phyloP scores from a whole-genome alignment of 2,329 filamentous ascomycete species.

The Pseudovirgaria hyperparasitica region DNA sequence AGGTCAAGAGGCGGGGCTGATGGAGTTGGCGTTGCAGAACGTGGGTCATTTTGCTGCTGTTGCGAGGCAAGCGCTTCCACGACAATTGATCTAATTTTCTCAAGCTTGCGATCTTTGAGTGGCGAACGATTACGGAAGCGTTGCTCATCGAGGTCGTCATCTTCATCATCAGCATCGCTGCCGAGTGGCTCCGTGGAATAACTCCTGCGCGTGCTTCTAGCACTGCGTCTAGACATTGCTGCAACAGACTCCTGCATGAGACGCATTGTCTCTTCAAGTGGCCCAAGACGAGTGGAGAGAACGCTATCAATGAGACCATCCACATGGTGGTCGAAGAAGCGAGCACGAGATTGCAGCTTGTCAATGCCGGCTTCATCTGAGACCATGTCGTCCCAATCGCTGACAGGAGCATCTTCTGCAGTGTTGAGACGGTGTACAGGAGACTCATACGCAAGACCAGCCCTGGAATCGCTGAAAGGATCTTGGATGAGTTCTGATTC shows the following conservation, averaged over 20 bases:
- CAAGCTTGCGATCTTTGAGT: constrained; percentile 62
- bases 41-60: constrained; percentile 19
- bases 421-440: constrained; percentile 52
- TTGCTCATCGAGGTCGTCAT: constrained; percentile 50
- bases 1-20: too few relatives aligned
- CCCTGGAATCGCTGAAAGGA: constrained; percentile 51
- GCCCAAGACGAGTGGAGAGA: constrained; percentile 62
- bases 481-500: too few relatives aligned
- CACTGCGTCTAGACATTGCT: constrained; percentile 37
- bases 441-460: constrained; percentile 40
- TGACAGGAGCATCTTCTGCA: constrained; percentile 53
- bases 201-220: constrained; percentile 48
- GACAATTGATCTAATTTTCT: constrained; percentile 54
- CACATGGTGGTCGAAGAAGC: constrained; percentile 85
- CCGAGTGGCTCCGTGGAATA: constrained; percentile 56
- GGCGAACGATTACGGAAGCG: constrained; percentile 63
- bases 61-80: constrained; percentile 50
- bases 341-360: constrained; percentile 67
- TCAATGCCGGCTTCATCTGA: constrained; percentile 64
- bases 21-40: too few relatives aligned
- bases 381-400: constrained; percentile 86
- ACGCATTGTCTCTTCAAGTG: constrained; percentile 67
- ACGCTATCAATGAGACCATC: constrained; percentile 72
- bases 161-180: constrained; percentile 91
- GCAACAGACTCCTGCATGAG: constrained; percentile 60